Base-by-base conservation (phyloP, 495 filamentous ascomycete species). In the Collariella sp. region DNA sequence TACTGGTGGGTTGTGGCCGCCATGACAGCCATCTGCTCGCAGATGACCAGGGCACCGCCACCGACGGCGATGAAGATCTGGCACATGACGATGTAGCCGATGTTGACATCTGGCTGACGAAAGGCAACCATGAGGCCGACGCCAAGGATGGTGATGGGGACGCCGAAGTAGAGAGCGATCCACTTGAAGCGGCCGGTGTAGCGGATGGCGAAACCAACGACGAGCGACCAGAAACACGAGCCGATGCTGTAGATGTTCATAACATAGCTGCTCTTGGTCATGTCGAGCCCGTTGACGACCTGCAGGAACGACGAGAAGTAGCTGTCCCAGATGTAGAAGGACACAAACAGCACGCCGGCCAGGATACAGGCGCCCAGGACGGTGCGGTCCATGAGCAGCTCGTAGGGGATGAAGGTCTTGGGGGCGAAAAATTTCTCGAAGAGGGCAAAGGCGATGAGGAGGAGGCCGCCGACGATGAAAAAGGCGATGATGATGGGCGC, bases 51-150 rank as follows among this genome's bases (percentile, higher is more conserved):
- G 23, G 70, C 68, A 22, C 76, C 76, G 23, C 83, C 85, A 13
- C 76, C 73, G 49, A 91, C 79, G 24, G 86, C 82, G 59, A 89
- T 87, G 69, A 89, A 83, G 65, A 89, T 86, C 67, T 89, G 85
- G 59, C 79, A 83, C 82, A 88, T 86, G 67, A 88, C 71, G 18
- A 90, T 69, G 64, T 83, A 87, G 22, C 83, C 85, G 43, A 88
- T 72, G 44, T 73, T 60, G 16, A 69, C 66, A 31, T 76, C 70
- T 2, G 73, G 67, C 50, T 79, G 70, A 19, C 61, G 58, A 49
- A 62, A 62, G 13, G 39, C 23, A n/a, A 46, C 34, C 78, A 89
- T 82, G n/a, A 90, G 73, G 3, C 82, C 85, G 10, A 83, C 75
- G 19, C 83, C 86, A 72, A 77, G 58, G 75, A 87, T 79, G 49